Conservation (phyloP, 2,329 filamentous ascomycete genomes). For the Sclerotinia minor region DNA sequence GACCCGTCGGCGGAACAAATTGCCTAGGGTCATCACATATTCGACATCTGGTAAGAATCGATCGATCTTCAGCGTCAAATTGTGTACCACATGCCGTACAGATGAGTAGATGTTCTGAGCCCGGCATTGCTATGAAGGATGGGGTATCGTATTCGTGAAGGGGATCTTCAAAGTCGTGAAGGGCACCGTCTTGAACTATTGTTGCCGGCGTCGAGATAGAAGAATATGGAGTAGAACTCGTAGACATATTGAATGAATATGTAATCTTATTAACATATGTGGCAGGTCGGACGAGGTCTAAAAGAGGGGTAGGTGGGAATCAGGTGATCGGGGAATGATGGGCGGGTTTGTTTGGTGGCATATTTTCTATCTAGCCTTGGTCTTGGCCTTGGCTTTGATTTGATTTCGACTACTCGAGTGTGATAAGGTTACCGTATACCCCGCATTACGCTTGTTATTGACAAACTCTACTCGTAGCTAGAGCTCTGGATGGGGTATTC, state of each 20-base stretch:
- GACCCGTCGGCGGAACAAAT: slow-evolving; percentile 63
- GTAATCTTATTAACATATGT: neutral
- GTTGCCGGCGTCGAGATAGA: slow-evolving; percentile 17
- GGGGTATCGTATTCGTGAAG: slow-evolving; percentile 31
- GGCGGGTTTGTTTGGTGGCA: neutral
- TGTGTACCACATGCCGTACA: slow-evolving; percentile 72
- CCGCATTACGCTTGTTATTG: slow-evolving; percentile 1
- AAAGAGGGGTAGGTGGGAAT: slow-evolving; percentile 3
- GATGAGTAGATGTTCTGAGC: slow-evolving; percentile 49
- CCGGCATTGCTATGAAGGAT: slow-evolving; percentile 28
- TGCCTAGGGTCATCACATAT: slow-evolving; percentile 76
- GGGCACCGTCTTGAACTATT: slow-evolving; percentile 17
- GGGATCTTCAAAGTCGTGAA: slow-evolving; percentile 30
- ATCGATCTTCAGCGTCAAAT: slow-evolving; percentile 55
- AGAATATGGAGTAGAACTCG: slow-evolving; percentile 12
- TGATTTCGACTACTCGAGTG: neutral
- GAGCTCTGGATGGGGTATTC: neutral
- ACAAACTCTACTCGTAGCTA: neutral
- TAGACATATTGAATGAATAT: slow-evolving; percentile 13
- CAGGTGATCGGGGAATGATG: neutral
- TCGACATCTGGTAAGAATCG: slow-evolving; percentile 56
- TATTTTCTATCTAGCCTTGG: neutral
- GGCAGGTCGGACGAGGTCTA: neutral
- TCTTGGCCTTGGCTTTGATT: neutral
- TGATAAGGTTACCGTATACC: too few species aligned